Percentiles rank a stretch among this genome's conserved stretches.
phyloP scores from a whole-genome alignment of 306 rosid species.

The Malus sieversii region DNA sequence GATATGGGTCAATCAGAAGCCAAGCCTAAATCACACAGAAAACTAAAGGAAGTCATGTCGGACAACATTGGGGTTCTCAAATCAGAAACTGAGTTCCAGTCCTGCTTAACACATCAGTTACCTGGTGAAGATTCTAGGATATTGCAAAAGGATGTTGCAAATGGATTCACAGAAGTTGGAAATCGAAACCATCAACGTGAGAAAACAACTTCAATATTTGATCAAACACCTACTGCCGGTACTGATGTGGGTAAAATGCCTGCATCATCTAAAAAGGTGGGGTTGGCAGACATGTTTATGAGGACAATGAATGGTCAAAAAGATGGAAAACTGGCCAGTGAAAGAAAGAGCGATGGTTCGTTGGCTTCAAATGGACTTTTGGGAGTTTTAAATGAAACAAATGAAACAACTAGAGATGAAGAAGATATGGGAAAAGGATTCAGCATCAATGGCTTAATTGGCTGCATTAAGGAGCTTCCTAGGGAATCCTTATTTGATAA shows the following conservation, averaged over 20 bases:
- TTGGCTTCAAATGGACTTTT: neutral
- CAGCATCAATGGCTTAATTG: neutral
- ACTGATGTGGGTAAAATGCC: slow-evolving; percentile 6
- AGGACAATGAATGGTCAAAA: neutral
- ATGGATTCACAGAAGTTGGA: neutral
- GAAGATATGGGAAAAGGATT: neutral
- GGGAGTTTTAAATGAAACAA: neutral
- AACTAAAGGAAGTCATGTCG: neutral
- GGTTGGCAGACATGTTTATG: slow-evolving; percentile 1
- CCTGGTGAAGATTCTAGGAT: slow-evolving; percentile 2
- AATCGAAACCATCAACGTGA: neutral
- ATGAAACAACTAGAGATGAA: neutral
- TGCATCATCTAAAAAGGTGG: neutral
- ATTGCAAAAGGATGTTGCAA: neutral
- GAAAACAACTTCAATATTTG: neutral
- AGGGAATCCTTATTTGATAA: neutral
- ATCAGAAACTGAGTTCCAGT: neutral
- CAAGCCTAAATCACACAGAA: neutral
- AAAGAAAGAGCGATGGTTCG: neutral
- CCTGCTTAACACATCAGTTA: neutral
- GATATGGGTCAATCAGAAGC: neutral
- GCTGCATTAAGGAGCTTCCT: neutral
- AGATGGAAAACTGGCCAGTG: neutral
- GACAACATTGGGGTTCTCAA: neutral
- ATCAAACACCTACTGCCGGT: neutral